A percentile compares a stretch with the other conserved stretches of the same genome.
Evolutionary conservation across 257 asterid genomes (phyloP).

Genomic region (Gynochthodes officinalis): DNA sequence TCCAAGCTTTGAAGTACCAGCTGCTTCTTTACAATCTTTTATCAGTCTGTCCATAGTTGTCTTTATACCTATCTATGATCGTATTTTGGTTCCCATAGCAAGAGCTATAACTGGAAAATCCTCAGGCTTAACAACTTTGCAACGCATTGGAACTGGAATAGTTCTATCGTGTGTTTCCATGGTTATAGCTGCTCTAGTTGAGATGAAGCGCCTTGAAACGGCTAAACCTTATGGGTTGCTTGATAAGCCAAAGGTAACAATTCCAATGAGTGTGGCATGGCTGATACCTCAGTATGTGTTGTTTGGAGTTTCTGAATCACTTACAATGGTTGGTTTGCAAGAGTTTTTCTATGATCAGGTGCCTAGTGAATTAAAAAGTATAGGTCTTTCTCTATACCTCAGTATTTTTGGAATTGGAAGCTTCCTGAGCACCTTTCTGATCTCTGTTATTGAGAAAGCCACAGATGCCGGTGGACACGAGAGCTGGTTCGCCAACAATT

Average conservation of each 20-base stretch:
- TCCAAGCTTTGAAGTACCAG: constrained; percentile 42
- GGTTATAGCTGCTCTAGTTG: constrained; percentile 54
- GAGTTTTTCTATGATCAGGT: constrained; percentile 64
- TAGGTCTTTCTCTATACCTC: constrained; percentile 49
- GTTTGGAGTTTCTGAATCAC: constrained; percentile 46
- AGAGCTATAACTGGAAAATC: constrained; percentile 40
- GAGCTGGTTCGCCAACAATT: constrained; percentile 34
- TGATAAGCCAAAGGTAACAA: constrained; percentile 33
- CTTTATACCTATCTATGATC: constrained; percentile 58
- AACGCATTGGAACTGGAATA: constrained; percentile 59
- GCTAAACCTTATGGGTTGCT: constrained; percentile 38
- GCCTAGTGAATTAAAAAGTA: constrained; percentile 48
- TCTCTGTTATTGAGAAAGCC: constrained; percentile 28
- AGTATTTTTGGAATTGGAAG: constrained; percentile 57
- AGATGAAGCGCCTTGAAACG: constrained; percentile 46
- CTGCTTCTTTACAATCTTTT: constrained; percentile 55
- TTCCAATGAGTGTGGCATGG: constrained; percentile 65
- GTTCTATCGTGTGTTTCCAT: constrained; percentile 37
- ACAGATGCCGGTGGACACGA: constrained; percentile 23
- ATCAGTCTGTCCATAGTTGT: constrained; percentile 39
- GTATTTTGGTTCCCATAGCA: constrained; percentile 42
- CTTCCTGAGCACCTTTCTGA: constrained; percentile 56
- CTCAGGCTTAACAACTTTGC: constrained; percentile 56
- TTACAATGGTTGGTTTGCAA: constrained; percentile 54
- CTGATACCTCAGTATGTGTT: constrained; percentile 50